Conservation (phyloP, 1,284 basidiomycete species). For the Boletus semigastroideus region DNA sequence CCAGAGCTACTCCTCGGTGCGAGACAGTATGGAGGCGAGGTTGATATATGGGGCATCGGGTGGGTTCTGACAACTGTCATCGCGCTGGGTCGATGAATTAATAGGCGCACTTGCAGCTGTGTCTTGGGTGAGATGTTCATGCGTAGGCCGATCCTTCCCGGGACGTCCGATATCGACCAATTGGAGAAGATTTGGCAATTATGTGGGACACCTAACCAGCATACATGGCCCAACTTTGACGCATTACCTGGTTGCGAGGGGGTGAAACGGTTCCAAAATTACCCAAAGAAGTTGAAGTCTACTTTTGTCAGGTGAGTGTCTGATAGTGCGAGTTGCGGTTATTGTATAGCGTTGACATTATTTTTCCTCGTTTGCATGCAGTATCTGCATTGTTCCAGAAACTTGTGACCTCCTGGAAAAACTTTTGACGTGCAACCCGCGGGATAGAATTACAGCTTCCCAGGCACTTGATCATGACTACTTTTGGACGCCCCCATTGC, state of each 20-base stretch:
- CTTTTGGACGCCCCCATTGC: constrained; percentile 86
- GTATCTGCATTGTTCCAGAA: constrained; percentile 61
- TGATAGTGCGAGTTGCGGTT: constrained; percentile 20
- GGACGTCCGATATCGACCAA: constrained; percentile 88
- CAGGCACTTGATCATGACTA: constrained; percentile 90
- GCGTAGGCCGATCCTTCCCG: constrained; percentile 85
- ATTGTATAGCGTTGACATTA: constrained; percentile 8
- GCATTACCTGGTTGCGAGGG: constrained; percentile 80
- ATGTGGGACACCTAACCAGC: constrained; percentile 86
- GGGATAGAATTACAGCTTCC: constrained; percentile 86
- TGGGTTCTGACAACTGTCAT: constrained; percentile 39
- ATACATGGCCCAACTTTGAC: constrained; percentile 82
- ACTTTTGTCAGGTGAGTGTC: constrained; percentile 55
- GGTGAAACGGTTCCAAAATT: constrained; percentile 56
- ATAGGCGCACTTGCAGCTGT: constrained; percentile 51
- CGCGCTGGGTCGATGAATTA: neutral
- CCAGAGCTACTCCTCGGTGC: constrained; percentile 93
- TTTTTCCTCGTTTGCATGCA: constrained; percentile 5
- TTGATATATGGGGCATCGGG: constrained; percentile 99
- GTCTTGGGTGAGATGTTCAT: constrained; percentile 96
- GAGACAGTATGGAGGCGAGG: constrained; percentile 86
- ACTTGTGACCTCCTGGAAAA: constrained; percentile 91
- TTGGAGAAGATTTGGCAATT: constrained; percentile 85
- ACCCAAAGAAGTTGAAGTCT: constrained; percentile 53
- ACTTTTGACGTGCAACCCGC: constrained; percentile 88